Conservation (phyloP, 768 basidiomycete genomes). For the Mycena kentingensis region DNA sequence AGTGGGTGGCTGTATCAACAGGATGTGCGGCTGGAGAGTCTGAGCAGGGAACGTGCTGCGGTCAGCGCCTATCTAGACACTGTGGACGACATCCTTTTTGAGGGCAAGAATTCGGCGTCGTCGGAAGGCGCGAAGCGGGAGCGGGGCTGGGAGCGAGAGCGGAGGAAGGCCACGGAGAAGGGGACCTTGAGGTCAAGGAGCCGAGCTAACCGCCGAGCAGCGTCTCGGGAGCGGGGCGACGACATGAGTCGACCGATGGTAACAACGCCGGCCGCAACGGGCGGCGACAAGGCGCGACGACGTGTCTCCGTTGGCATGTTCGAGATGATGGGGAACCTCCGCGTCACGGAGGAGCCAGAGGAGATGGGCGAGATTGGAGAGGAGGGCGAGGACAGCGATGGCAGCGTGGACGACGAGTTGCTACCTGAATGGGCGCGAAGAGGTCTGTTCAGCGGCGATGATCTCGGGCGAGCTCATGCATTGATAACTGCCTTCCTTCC, state of each 20-base stretch:
- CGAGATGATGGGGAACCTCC: constrained; percentile 51
- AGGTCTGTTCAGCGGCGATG: constrained; percentile 52
- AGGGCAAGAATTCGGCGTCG: constrained; percentile 49
- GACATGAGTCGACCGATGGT: constrained; percentile 25
- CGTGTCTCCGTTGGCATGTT: constrained; percentile 64
- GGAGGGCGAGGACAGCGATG: constrained; percentile 43
- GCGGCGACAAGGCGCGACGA: constrained; percentile 18
- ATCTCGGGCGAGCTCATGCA: constrained; percentile 63
- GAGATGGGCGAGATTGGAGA: constrained; percentile 51
- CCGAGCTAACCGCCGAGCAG: constrained; percentile 51
- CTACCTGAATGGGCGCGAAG: constrained; percentile 80
- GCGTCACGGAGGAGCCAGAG: constrained; percentile 58
- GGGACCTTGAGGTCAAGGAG: constrained; percentile 42
- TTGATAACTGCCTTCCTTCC: constrained; percentile 66
- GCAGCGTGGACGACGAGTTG: constrained; percentile 65
- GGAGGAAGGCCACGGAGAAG: constrained; percentile 47
- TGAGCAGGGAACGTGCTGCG: constrained; percentile 58
- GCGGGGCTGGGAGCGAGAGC: constrained; percentile 51
- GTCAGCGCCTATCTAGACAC: constrained; percentile 68
- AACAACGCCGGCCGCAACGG: constrained; percentile 11
- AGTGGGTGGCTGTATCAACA: constrained; percentile 83
- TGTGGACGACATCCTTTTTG: constrained; percentile 82
- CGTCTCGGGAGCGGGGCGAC: constrained; percentile 41
- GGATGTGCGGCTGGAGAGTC: constrained; percentile 54
- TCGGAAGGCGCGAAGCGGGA: constrained; percentile 41